Conservation (phyloP, 345 rosid genomes). For the Euphorbia lathyris region DNA sequence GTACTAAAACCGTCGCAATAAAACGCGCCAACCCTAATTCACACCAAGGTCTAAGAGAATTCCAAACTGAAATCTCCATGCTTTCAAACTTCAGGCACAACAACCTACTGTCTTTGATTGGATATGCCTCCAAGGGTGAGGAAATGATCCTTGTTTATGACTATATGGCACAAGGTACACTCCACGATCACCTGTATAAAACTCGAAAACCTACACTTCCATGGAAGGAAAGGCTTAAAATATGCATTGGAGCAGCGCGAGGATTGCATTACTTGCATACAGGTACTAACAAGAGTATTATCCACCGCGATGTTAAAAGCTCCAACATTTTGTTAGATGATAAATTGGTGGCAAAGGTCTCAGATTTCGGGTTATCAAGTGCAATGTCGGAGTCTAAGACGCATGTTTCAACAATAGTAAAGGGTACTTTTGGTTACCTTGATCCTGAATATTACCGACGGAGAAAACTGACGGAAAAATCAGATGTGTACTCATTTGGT, state of each 20-base stretch:
- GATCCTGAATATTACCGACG: conserved; percentile 11
- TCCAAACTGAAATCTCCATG: conserved; percentile 10
- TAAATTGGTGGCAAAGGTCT: conserved; percentile 3
- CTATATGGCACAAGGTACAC: conserved; percentile 7
- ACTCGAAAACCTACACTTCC: background rate
- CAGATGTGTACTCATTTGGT: conserved; percentile 31
- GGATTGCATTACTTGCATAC: conserved; percentile 6
- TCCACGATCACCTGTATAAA: conserved; percentile 3
- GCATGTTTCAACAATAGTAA: background rate
- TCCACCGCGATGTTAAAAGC: conserved; percentile 5
- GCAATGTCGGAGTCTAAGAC: background rate
- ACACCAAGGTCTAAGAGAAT: conserved; percentile 10
- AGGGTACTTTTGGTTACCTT: conserved; percentile 11
- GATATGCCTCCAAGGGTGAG: background rate
- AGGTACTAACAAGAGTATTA: background rate
- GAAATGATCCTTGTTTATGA: conserved; percentile 10
- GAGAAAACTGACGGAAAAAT: conserved; percentile 8
- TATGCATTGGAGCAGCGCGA: conserved; percentile 8
- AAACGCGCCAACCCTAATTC: conserved; percentile 2
- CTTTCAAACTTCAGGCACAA: conserved; percentile 2
- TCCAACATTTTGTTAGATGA: conserved; percentile 5
- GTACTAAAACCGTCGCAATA: background rate
- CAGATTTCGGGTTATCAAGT: conserved; percentile 9
- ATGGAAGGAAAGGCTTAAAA: conserved; percentile 8
- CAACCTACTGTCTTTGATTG: conserved; percentile 1